Percentiles rank a stretch among this genome's conserved stretches.
These are phyloP conservation scores for Alternaria rosae DNA, from an alignment of 2,329 filamentous ascomycete species.

Conservation along the genomic window DNA sequence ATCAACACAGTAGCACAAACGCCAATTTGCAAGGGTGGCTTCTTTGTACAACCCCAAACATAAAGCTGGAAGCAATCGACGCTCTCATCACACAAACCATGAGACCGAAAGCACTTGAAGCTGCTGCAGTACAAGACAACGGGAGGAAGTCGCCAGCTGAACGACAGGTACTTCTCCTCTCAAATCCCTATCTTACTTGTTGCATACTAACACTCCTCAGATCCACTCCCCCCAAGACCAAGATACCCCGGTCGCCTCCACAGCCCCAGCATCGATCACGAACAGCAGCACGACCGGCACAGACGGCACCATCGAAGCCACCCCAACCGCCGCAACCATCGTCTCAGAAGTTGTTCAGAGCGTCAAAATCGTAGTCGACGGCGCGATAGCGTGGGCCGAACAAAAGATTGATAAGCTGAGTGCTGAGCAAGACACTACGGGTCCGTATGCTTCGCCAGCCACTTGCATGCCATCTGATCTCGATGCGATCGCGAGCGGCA, in stretches of 20 bases:
- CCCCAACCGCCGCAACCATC: conserved; percentile 20
- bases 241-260: background rate
- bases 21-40: background rate
- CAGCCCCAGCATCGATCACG: conserved; percentile 14
- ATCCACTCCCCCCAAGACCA: background rate
- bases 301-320: conserved; percentile 17
- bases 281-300: conserved; percentile 14
- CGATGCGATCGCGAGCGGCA: conserved; percentile 42
- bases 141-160: background rate
- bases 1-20: background rate
- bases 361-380: conserved; percentile 29
- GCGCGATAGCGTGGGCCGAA: conserved; percentile 36
- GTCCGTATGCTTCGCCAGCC: conserved; percentile 42
- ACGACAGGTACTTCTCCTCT: conserved; percentile 7
- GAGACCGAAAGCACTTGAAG: conserved; percentile 26
- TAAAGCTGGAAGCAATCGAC: conserved; percentile 28
- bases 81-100: conserved; percentile 26
- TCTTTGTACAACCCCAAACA: background rate
- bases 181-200: too few species aligned
- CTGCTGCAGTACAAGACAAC: conserved; percentile 6
- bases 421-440: conserved; percentile 30
- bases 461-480: conserved; percentile 45
- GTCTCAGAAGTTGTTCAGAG: conserved; percentile 26
- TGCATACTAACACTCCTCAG: background rate
- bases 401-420: conserved; percentile 34